phyloP scores from a whole-genome alignment of 75 land plant genomes.

The Cunninghamia lanceolata region DNA sequence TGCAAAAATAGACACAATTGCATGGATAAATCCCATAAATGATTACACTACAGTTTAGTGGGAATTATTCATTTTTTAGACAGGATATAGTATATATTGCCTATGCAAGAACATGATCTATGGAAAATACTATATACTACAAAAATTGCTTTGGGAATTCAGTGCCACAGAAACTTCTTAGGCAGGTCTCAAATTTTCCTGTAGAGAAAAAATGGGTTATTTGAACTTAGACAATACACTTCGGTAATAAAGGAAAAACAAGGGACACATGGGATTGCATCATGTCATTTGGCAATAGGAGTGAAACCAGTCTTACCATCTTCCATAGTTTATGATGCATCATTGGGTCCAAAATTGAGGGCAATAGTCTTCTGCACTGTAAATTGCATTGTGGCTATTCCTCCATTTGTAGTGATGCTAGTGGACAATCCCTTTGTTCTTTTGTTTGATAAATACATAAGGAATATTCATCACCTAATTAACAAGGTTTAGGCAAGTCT shows the following conservation, averaged over 20 bases:
- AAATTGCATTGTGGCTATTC: conserved; percentile 55
- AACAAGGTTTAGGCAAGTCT: conserved; percentile 80
- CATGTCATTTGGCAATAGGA: neutral
- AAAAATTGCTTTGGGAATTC: neutral
- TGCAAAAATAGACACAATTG: no score
- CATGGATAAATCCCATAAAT: no score
- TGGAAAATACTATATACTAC: no score
- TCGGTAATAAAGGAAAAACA: neutral
- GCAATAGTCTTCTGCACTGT: conserved; percentile 72
- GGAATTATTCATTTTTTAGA: no score
- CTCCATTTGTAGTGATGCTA: conserved; percentile 67
- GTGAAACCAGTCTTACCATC: neutral
- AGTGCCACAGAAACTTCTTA: neutral
- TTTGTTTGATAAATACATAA: conserved; percentile 63
- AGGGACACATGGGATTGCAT: neutral
- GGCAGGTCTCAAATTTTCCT: neutral
- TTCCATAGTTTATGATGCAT: conserved; percentile 21
- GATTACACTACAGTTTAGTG: no score
- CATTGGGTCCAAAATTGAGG: conserved; percentile 53
- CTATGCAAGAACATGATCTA: no score
- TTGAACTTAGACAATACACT: neutral
- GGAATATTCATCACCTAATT: conserved; percentile 65
- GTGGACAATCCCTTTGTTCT: conserved; percentile 82
- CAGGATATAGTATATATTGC: no score
- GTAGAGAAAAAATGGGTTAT: neutral